Evolutionary conservation across 108 stramenopile genomes (phyloP).

Genomic region (Skeletonema tropicum): DNA sequence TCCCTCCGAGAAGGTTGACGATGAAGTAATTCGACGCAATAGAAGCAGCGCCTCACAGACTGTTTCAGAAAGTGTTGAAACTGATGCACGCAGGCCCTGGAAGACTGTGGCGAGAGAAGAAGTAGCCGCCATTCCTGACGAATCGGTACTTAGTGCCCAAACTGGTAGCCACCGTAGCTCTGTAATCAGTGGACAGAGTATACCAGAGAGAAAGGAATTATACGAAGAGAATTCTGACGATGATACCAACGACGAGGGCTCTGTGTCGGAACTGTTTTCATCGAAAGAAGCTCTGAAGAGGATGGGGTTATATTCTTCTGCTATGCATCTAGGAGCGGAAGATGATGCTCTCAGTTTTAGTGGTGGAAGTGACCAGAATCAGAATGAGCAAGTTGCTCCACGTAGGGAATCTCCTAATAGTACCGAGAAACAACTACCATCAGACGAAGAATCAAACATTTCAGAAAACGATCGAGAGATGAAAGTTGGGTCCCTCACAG

Average conservation of each 20-base stretch:
- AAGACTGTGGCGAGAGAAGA: conserved; percentile 15
- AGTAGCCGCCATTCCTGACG: not conserved
- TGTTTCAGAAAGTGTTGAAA: conserved; percentile 17
- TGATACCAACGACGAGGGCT: conserved; percentile 26
- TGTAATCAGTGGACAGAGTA: not conserved
- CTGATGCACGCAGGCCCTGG: conserved; percentile 39
- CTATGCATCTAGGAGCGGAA: not conserved
- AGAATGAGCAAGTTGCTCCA: not conserved
- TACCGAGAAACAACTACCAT: not conserved
- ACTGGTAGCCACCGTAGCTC: not conserved
- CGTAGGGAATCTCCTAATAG: not conserved
- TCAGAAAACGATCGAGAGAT: not conserved
- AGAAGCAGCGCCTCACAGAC: conserved; percentile 8
- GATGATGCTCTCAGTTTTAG: conserved; percentile 1
- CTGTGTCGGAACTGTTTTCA: conserved; percentile 23
- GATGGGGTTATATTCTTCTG: conserved; percentile 19
- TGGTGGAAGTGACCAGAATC: not conserved
- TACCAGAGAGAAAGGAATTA: not conserved
- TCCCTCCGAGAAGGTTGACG: conserved; percentile 3
- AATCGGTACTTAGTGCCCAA: not conserved
- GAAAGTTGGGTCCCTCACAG: not conserved
- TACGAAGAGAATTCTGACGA: not conserved
- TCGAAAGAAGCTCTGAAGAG: conserved; percentile 34
- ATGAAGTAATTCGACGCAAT: conserved; percentile 5
- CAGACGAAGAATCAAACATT: not conserved